These are phyloP conservation scores for Agroathelia rolfsii DNA, from an alignment of 1,284 basidiomycete species.

Conservation along the genomic window DNA sequence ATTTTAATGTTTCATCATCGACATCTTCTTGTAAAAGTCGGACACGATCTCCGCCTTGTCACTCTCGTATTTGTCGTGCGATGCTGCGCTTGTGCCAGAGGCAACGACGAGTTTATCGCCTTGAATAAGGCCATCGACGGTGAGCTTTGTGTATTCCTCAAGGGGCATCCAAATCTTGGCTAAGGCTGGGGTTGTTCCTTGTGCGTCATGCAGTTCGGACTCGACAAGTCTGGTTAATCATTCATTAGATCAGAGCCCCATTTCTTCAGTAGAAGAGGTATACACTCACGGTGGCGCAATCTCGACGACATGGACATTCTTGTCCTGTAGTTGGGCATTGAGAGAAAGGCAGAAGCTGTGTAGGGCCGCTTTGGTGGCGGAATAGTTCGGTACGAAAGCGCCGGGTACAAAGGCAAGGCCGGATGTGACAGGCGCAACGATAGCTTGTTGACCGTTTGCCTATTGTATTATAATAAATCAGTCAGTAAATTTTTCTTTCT, in stretches of 20 bases:
- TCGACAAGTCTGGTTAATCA: constrained; percentile 37
- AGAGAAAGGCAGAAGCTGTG: constrained; percentile 44
- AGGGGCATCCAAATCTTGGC: constrained; percentile 54
- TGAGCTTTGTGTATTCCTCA: constrained; percentile 34
- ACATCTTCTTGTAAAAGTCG: constrained; percentile 31
- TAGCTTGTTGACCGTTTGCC: constrained; percentile 34
- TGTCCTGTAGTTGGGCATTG: constrained; percentile 35
- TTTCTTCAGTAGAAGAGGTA: neutral
- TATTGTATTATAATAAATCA: constrained; percentile 13
- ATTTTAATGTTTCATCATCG: too few species aligned
- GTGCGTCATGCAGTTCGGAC: constrained; percentile 56
- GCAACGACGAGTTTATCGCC: constrained; percentile 33
- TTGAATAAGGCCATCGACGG: constrained; percentile 36
- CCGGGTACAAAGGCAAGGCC: constrained; percentile 37
- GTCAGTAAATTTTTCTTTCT: constrained; percentile 12
- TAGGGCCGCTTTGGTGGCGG: constrained; percentile 53
- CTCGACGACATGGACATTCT: constrained; percentile 47
- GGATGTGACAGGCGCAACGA: constrained; percentile 45
- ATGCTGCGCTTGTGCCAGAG: constrained; percentile 19
- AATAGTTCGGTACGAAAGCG: constrained; percentile 38
- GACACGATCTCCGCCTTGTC: constrained; percentile 23
- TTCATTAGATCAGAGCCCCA: constrained; percentile 1
- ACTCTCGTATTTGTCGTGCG: constrained; percentile 21
- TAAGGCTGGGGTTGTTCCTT: constrained; percentile 37
- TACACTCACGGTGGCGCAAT: constrained; percentile 50